These are phyloP conservation scores for Sphagnum tenellum DNA, from an alignment of 225 moss, liverwort and hornwort species.

Conservation along the genomic window DNA sequence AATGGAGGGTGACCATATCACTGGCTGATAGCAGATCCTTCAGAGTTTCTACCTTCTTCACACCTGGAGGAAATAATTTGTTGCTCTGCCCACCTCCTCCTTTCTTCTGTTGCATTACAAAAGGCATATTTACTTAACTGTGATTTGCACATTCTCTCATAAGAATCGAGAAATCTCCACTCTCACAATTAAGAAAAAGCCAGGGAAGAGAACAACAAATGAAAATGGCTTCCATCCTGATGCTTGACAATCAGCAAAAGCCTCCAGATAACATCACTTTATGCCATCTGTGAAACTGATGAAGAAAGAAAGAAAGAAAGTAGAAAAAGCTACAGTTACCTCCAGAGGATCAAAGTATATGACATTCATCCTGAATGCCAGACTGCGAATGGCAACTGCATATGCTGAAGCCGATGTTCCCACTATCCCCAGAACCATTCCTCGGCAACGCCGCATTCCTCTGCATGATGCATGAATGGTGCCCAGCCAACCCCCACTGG, in stretches of 20 bases:
- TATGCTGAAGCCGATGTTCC: slow-evolving; percentile 65
- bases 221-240: too few relatives aligned
- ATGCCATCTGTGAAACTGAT: neutral
- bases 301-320: neutral
- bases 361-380: slow-evolving; percentile 82
- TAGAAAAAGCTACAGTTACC: slow-evolving; percentile 13
- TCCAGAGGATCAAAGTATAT: slow-evolving; percentile 79
- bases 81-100: slow-evolving; percentile 26
- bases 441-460: slow-evolving; percentile 84
- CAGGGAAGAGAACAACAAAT: too few relatives aligned
- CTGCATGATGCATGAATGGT: slow-evolving; percentile 65
- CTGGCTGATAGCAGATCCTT: slow-evolving; percentile 71
- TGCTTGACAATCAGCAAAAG: too few relatives aligned
- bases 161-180: too few relatives aligned
- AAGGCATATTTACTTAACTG: too few relatives aligned
- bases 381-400: slow-evolving; percentile 68
- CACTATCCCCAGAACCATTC: slow-evolving; percentile 75
- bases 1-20: slow-evolving; percentile 83
- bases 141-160: too few relatives aligned
- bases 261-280: too few relatives aligned
- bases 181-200: too few relatives aligned
- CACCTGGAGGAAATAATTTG: slow-evolving; percentile 49
- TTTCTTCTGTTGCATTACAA: slow-evolving; percentile 24
- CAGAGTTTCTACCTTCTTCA: slow-evolving; percentile 56
- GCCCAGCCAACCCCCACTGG: slow-evolving; percentile 75